Conservation (phyloP, 768 basidiomycete genomes). For the Russula dissimulans region DNA sequence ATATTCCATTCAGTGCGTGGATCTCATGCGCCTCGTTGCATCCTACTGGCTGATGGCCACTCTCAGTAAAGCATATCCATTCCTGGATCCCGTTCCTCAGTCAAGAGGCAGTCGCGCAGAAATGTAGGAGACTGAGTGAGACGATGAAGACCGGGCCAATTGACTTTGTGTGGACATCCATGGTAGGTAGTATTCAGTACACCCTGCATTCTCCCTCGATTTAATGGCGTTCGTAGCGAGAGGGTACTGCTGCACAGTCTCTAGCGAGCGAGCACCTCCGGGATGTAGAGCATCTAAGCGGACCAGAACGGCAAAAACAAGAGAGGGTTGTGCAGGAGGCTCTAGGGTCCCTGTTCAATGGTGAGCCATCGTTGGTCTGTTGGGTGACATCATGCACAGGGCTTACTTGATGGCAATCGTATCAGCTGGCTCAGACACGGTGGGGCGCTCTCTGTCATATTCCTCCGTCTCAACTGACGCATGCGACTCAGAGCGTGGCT, state of each 20-base stretch:
- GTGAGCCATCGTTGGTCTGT: neutral
- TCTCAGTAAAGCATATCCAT: constrained; percentile 9
- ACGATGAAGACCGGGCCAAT: constrained; percentile 3
- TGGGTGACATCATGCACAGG: neutral
- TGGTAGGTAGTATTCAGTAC: neutral
- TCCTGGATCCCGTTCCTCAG: constrained; percentile 10
- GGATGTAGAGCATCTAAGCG: neutral
- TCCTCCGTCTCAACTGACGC: neutral
- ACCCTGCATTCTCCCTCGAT: neutral
- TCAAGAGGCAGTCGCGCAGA: neutral
- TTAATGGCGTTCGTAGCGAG: neutral
- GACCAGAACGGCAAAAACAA: neutral
- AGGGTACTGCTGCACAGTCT: constrained; percentile 1
- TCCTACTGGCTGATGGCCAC: neutral
- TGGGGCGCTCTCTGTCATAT: neutral
- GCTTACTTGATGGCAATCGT: neutral
- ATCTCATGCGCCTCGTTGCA: too few species aligned
- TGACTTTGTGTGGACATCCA: neutral
- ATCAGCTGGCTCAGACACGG: constrained; percentile 11
- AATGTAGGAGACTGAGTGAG: neutral
- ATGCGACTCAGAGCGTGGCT: neutral
- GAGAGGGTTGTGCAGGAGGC: neutral
- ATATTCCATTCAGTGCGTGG: constrained; percentile 7
- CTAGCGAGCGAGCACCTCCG: constrained; percentile 1
- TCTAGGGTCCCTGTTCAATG: constrained; percentile 2